Percentiles rank a stretch among this genome's conserved stretches.
Evolutionary conservation across 2,329 filamentous ascomycete species (phyloP).

Genomic region (Ophiocordyceps robertsii): DNA sequence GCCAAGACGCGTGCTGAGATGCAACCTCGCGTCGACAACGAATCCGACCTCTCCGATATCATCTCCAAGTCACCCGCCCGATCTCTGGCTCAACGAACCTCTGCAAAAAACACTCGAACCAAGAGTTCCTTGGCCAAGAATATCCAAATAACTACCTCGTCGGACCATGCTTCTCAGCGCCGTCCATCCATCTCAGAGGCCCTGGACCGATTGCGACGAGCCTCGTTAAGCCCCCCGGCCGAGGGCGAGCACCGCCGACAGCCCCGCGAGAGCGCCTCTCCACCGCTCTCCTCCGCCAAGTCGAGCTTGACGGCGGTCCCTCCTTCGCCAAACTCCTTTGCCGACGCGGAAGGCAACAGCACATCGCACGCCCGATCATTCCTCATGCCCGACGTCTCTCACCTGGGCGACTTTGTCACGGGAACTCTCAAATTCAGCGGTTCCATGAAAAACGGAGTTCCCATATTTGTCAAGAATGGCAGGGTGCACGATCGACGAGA

Average conservation of each 20-base stretch:
- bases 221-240: constrained; percentile 16
- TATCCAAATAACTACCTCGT: constrained; percentile 16
- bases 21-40: constrained; percentile 40
- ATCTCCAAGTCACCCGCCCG: constrained; percentile 25
- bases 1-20: constrained; percentile 33
- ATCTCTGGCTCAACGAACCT: constrained; percentile 10
- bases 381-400: constrained; percentile 38
- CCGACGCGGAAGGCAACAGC: constrained; percentile 17
- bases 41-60: constrained; percentile 33
- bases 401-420: constrained; percentile 44
- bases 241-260: constrained; percentile 9
- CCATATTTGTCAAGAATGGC: constrained; percentile 41
- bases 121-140: constrained; percentile 23
- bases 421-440: constrained; percentile 38
- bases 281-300: constrained; percentile 23
- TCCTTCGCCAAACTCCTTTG: constrained; percentile 20
- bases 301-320: constrained; percentile 27
- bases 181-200: constrained; percentile 19
- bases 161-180: constrained; percentile 11
- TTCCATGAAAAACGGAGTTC: constrained; percentile 37
- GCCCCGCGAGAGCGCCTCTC: constrained; percentile 14
- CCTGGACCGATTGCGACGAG: constrained; percentile 21
- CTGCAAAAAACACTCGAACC: constrained; percentile 15
- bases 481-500: constrained; percentile 31
- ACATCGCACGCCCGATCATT: constrained; percentile 36